Base-by-base conservation (phyloP, 345 rosid genomes). In the Arabis alpina region DNA sequence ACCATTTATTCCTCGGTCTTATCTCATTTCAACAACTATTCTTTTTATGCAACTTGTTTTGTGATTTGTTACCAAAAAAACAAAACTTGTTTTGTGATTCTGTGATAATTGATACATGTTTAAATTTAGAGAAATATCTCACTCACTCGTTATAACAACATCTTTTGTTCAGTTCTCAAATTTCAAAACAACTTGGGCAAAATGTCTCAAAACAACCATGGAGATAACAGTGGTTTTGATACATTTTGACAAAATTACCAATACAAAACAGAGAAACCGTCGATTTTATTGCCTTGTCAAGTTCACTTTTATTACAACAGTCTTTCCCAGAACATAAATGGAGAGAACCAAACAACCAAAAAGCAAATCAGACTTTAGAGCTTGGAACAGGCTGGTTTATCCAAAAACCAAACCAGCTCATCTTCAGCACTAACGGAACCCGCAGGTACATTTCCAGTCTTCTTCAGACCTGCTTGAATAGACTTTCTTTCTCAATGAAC, bases 381-480 rank as follows among this genome's bases (percentile, higher is more conserved):
- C 80, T 89, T 88, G 2, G 98, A 88, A 72, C 85, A 82, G 0
- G 98, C 97, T 48, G 64, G 86, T 70, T 83, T 88, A 80, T 91
- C 98, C 71, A 93, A 77, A 80, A 87, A 87, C 96, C 90, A 93
- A 77, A 86, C 81, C 8, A 90, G 54, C 72, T 93, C 91, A 0
- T 82, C 92, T 75, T 91, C 96, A 8, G 97, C 91, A 6, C 78
- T 64, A 59, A 89, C 90, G 52, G 81, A 74, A 54, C 82, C 83
- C 27, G 81, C 93, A 34, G 97, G 98, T 66, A 85, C 77, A 54
- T 30, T n/a, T 15, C 70, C 77, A 0, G 88, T 27, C 55, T 66
- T 81, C 42, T 78, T 78, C 72, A 88, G 48, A 15, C 89, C 92
- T 61, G 72, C 57, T 36, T 78, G 78, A 64, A 90, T 92, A 0